Conservation (phyloP, 768 basidiomycete species). For the Xanthoconium stramineum region DNA sequence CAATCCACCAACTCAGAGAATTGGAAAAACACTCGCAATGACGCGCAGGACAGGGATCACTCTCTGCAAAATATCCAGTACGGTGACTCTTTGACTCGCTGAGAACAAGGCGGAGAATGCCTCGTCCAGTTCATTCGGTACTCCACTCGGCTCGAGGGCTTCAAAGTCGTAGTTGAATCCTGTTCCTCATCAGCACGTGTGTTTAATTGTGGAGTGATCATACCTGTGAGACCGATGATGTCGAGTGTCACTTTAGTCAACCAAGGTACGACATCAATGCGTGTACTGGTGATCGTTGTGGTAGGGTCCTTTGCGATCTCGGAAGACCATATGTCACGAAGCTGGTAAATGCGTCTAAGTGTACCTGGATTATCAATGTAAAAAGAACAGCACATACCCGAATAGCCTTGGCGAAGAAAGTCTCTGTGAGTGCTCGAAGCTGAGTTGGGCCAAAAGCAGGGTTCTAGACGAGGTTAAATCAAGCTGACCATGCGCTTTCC, state of each 20-base stretch:
- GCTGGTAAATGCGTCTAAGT: conserved; percentile 13
- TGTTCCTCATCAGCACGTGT: conserved; percentile 5
- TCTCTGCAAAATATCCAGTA: conserved; percentile 33
- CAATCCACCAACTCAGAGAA: neutral
- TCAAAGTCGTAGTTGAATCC: conserved; percentile 40
- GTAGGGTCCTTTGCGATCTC: conserved; percentile 31
- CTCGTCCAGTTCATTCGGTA: conserved; percentile 30
- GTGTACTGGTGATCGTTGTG: conserved; percentile 10
- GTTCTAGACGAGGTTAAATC: conserved; percentile 38
- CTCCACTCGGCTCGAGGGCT: conserved; percentile 23
- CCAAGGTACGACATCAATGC: conserved; percentile 34
- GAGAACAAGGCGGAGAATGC: conserved; percentile 34
- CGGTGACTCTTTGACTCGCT: neutral
- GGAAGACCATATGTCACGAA: conserved; percentile 47
- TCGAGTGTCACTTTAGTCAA: conserved; percentile 38
- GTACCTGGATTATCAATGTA: neutral
- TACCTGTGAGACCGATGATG: conserved; percentile 42
- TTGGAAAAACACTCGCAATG: conserved; percentile 32
- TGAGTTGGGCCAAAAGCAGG: conserved; percentile 64
- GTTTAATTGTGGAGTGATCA: neutral
- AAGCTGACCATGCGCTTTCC: neutral
- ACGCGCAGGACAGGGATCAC: conserved; percentile 36
- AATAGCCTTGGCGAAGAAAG: conserved; percentile 53
- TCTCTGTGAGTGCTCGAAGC: conserved; percentile 52
- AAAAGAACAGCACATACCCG: neutral